Conservation (phyloP, 1,139 yeast species). For the Yamadazyma aaseri region DNA sequence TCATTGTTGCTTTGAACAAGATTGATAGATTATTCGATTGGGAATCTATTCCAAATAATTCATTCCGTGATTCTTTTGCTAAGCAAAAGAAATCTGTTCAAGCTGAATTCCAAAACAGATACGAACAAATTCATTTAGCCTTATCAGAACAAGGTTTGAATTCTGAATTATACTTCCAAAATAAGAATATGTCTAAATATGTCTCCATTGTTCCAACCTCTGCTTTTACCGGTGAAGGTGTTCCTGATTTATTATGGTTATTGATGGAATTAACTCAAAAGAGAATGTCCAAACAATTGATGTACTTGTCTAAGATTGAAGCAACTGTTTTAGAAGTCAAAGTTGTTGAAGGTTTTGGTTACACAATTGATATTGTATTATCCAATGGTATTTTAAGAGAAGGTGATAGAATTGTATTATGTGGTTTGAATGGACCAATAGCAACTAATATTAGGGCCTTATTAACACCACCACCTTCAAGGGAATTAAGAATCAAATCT, state of each 20-base stretch:
- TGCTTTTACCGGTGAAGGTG: constrained; percentile 99
- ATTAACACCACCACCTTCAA: constrained; percentile 94
- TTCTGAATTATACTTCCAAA: constrained; percentile 93
- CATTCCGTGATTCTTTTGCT: constrained; percentile 91
- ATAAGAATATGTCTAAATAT: constrained; percentile 86
- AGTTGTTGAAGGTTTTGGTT: constrained; percentile 98
- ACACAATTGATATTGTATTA: constrained; percentile 94
- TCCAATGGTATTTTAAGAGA: constrained; percentile 93
- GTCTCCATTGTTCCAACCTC: constrained; percentile 98
- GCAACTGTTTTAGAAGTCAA: constrained; percentile 98
- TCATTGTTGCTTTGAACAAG: constrained; percentile 93
- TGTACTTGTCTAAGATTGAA: constrained; percentile 90
- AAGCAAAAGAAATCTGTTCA: constrained; percentile 82
- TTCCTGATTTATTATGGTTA: constrained; percentile 96
- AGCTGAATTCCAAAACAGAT: constrained; percentile 87
- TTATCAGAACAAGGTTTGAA: constrained; percentile 98
- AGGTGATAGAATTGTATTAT: constrained; percentile 92
- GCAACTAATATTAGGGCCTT: constrained; percentile 96
- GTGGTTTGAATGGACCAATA: constrained; percentile 98
- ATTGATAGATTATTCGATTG: constrained; percentile 97
- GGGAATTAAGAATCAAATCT: constrained; percentile 93
- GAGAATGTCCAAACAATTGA: constrained; percentile 98
- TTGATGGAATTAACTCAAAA: constrained; percentile 93
- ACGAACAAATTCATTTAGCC: constrained; percentile 81
- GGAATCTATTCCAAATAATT: constrained; percentile 85